Base-by-base conservation (phyloP, 169 alveolate genomes). In the Plasmodium billcollinsi region DNA sequence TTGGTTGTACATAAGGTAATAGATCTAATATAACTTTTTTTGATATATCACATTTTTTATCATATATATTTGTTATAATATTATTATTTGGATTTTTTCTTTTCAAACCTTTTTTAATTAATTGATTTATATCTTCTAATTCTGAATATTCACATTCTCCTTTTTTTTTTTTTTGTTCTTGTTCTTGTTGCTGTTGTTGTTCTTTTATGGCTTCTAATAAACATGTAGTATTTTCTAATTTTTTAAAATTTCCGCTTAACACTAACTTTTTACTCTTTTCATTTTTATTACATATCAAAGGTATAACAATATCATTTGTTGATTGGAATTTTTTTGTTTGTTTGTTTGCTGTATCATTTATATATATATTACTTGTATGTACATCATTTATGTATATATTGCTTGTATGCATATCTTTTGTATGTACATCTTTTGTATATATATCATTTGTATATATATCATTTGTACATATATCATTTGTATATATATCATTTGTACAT, bases 11-110 rank as follows among this genome's bases (percentile, higher is more conserved):
- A 86, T 73, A 86, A 29, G 71, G 73, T 54, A 86, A n/a, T 67
- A 86, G 29, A 72, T 86, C 92, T 8, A 86, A 54, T 2, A 56
- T 58, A 12, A 86, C 92, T 72, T 86, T 86, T 72, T 72, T 86
- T 4, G 71, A 71, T 33, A 86, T 66, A 73, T 86, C 88, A 70
- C 76, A 86, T 63, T 72, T 72, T 62, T 70, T 62, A 72, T 86
- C 88, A 72, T 73, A 86, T 52, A 86, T 61, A 86, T 86, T 56
- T 11, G 47, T 86, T 15, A 86, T 86, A 59, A 86, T 86, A 26
- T 47, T 86, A 73, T 9, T 71, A 49, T 72, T 86, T 15, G 52
- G 59, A 26, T 59, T 72, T 59, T 86, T 86, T 20, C 20, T 86
- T 66, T 86, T 70, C 21, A 72, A 47, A 66, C 49, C 26, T 26